Base-by-base conservation (phyloP, 345 rosid species). In the Gossypium australe region DNA sequence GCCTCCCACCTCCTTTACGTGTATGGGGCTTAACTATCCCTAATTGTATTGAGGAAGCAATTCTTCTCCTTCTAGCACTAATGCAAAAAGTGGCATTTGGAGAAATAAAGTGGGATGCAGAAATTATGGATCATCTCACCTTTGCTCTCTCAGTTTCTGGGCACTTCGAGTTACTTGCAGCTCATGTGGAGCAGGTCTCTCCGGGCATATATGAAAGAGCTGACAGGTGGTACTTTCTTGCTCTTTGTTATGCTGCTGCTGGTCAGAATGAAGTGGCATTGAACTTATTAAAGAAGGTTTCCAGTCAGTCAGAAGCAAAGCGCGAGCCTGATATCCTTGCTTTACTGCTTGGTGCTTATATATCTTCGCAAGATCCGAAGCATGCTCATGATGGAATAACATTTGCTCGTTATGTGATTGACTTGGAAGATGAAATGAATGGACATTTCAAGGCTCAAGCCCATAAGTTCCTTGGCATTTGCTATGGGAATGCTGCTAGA, bases 151-250 rank as follows among this genome's bases (percentile, higher is more conserved):
- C 98, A 45, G 76, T 93, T 78, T 76, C 88, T 3, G 97, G 92
- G 60, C 87, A 85, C 63, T 90, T 78, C 75, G 92, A 90, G 72
- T 78, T 88, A 74, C 75, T 93, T 70, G 97, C 97, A 7, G 80
- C 79, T 75, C 87, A 92, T 80, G 84, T 88, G 61, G 98, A 93
- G 85, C 90, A 84, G 85, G 85, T 76, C 72, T 85, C 86, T 78
- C 99, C 98, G 0, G 92, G 94, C 56, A 80, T 81, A 73, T 96
- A 90, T 64, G 75, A 74, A 51, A 85, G 97, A 72, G 86, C 87
- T 48, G 97, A 90, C 64, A 89, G 99, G 82, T 96, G 98, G 97
- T 88, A 89, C 82, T 74, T 87, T 79, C 97, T 96, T 65, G 94
- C 97, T 52, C 93, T 93, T 64, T 93, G 97, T 84, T 92, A 91